Base-by-base conservation (phyloP, 768 basidiomycete genomes). In the Calocera cornea region DNA sequence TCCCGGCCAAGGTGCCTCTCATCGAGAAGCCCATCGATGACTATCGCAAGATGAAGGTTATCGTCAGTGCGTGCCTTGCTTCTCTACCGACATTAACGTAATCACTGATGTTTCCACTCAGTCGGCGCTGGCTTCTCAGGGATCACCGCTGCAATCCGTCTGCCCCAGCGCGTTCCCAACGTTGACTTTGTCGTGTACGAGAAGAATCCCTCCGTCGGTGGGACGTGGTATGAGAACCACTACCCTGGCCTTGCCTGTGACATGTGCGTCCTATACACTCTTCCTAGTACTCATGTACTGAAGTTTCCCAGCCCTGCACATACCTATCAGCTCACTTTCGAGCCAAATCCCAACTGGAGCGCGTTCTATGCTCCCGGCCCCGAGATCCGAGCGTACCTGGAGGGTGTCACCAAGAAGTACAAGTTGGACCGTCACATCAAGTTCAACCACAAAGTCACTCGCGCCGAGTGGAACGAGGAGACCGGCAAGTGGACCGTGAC, bases 111-210 rank as follows among this genome's bases (percentile, higher is more conserved):
- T 36, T 14, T 7, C 19, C 19, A 3, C 5, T 12, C 65, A 72
- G 71, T 86, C 36, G 85, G 86, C 36, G 83, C 84, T 11, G 84
- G 86, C 1, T 86, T 80, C 73, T 82, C 82, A 54, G 85, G 85
- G 2, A 83, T 86, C 69, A 78, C 81, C 7, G 83, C 85, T 38
- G 85, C 81, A 1, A 84, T 86, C 66, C 77, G 84, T 81, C 83
- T 85, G 69, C 76, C 79, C 8, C 85, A 84, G 74, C 77, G 76
- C 34, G 76, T 86, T 14, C 78, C 79, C 54, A 86, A 86, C 69
- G 68, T 86, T 16, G 76, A 83, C 22, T 72, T 88, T 2, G 80
- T 79, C 0, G 81, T 87, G 17, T 87, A 86, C 72, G 86, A 88
- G 66, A 83, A 83, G 67, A 80, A 82, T 64, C 75, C 78, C n/a